Conservation (phyloP, 306 rosid genomes). For the Vicia villosa region DNA sequence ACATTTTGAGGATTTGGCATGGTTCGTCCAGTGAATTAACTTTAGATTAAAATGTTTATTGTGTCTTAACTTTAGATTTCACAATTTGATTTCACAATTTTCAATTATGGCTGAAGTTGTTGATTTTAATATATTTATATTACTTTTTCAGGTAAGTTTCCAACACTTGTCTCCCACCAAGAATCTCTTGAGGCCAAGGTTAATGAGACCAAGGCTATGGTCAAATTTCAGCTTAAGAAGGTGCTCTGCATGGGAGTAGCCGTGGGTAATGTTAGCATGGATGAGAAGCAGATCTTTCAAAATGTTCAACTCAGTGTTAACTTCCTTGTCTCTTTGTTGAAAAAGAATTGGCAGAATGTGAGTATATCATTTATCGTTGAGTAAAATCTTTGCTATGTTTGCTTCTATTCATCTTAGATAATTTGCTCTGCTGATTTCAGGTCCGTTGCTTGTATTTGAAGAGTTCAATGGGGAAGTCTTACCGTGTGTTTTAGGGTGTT, state of each 20-base stretch:
- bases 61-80: too few species aligned
- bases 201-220: slow-evolving; percentile 45
- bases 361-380: slow-evolving; percentile 28
- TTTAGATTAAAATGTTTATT: too few species aligned
- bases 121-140: neutral
- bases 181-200: slow-evolving; percentile 81
- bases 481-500: slow-evolving; percentile 50
- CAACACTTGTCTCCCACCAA: slow-evolving; percentile 78
- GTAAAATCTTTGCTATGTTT: neutral
- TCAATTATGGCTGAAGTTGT: too few species aligned
- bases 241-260: slow-evolving; percentile 47
- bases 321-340: slow-evolving; percentile 36
- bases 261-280: slow-evolving; percentile 38
- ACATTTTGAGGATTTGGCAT: too few species aligned
- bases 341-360: slow-evolving; percentile 75
- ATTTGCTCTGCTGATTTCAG: slow-evolving; percentile 32
- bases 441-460: slow-evolving; percentile 68
- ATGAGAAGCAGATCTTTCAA: slow-evolving; percentile 40
- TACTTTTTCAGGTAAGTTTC: slow-evolving; percentile 65
- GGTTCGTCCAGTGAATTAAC: too few species aligned
- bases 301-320: slow-evolving; percentile 35
- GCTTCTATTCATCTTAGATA: neutral
- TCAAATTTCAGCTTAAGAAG: slow-evolving; percentile 40
- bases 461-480: slow-evolving; percentile 71
- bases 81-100: too few species aligned